These are phyloP conservation scores for Dipodascus geniculatus DNA, from an alignment of 805 yeast species.

Conservation along the genomic window DNA sequence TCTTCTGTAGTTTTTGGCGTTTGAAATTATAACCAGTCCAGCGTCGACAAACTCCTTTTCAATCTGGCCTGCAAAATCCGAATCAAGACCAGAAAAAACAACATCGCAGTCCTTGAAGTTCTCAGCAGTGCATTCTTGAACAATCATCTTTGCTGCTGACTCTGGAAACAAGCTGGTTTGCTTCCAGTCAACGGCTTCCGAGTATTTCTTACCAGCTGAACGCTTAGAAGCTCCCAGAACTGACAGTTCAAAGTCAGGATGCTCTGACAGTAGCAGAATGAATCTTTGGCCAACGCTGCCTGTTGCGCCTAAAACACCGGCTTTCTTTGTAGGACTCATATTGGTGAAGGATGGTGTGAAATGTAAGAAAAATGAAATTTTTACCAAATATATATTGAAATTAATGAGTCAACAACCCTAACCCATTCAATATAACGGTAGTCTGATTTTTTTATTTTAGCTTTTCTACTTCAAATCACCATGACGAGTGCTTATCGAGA, in stretches of 20 bases:
- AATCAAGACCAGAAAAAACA: constrained; percentile 89
- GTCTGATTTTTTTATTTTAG: neutral
- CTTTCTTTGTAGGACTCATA: neutral
- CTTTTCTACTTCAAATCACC: neutral
- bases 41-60: constrained; percentile 74
- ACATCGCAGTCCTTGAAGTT: constrained; percentile 82
- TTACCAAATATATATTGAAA: neutral
- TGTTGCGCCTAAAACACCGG: constrained; percentile 94
- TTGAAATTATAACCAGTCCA: constrained; percentile 79
- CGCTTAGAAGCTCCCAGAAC: constrained; percentile 88
- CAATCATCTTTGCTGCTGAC: constrained; percentile 46
- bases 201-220: constrained; percentile 83
- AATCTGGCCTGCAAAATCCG: constrained; percentile 86
- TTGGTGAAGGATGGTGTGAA: neutral
- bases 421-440: too few relatives aligned
- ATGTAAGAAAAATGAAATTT: neutral
- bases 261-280: constrained; percentile 68
- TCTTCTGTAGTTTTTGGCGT: constrained; percentile 94
- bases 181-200: constrained; percentile 86
- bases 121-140: constrained; percentile 66
- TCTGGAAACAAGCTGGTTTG: constrained; percentile 78
- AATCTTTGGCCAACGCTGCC: constrained; percentile 97
- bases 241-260: constrained; percentile 78
- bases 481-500: constrained; percentile 24
- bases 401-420: constrained; percentile 2